Evolutionary conservation across 1,284 basidiomycete species (phyloP), one percentile per base, ranked within the genome.

Genomic region (Hymenochaete sp.): DNA sequence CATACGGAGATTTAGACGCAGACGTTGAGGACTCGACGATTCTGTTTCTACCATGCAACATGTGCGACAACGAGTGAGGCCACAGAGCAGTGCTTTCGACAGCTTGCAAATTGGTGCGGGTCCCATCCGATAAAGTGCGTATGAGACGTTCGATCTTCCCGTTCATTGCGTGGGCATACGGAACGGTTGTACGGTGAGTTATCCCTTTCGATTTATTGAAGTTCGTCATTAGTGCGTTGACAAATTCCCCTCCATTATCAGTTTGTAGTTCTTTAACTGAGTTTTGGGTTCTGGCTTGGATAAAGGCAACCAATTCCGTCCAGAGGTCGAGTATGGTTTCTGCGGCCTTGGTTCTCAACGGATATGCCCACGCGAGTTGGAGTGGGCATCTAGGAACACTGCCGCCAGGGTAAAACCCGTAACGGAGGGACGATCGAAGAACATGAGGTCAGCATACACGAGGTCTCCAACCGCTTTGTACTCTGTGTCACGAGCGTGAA

Each of bases 161-260:
- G 41, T 55, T 55, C 42, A 52, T 50, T 32, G 53, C 40, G 22
- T 52, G 53, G 0, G 37, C 26, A 31, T 53, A 39, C 9, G 45
- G 49, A 33, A 33, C 45, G 32, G 37, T 40, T 1, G 42, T 11
- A 19, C 21, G 41, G 9, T 48, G 35, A 3, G 11, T 13, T 5
- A 47, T 50, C 1, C 48, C 48, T 31, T 32, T 2, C n/a, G 10
- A 16, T 3, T 35, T 40, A 9, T 47, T 27, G 38, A 38, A 42
- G 1, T 5, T n/a, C 4, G 37, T 9, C 25, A 50, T 45, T 7
- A 28, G n/a, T 2, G 2, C 2, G 22, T 47, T 50, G 3, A 50
- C 44, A 36, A 42, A 50, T 26, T 50, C 45, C 1, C 31, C 38
- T 2, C 44, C 45, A 38, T 50, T 50, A 25, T 50, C 43, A 9